Evolutionary conservation across 768 basidiomycete genomes (phyloP).

Genomic region (Hygrocybe punicea): DNA sequence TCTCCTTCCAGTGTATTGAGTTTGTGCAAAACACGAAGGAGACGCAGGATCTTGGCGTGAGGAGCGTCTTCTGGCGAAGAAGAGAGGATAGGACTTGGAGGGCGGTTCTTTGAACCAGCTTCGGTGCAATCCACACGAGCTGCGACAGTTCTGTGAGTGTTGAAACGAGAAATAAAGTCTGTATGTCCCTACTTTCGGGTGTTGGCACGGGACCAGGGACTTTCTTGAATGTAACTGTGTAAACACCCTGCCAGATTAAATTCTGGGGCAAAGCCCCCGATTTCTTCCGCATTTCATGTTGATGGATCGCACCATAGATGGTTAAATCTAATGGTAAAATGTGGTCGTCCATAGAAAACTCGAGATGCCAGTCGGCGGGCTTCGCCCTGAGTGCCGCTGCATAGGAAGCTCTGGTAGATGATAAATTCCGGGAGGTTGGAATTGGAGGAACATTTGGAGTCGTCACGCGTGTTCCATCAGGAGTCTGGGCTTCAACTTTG

Average conservation of each 20-base stretch:
- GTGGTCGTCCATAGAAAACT: conserved; percentile 92
- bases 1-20: conserved; percentile 74
- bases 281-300: conserved; percentile 80
- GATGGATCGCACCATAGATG: conserved; percentile 94
- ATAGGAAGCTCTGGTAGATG: conserved; percentile 63
- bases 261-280: conserved; percentile 58
- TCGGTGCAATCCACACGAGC: conserved; percentile 44
- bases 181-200: conserved; percentile 52
- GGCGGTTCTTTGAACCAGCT: conserved; percentile 48
- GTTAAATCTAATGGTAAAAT: conserved; percentile 82
- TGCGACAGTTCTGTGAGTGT: conserved; percentile 9
- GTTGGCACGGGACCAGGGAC: conserved; percentile 73
- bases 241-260: conserved; percentile 85
- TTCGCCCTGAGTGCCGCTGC: conserved; percentile 91
- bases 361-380: conserved; percentile 94
- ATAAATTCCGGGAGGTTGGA: conserved; percentile 26
- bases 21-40: conserved; percentile 83
- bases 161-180: not conserved
- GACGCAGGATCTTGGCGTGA: conserved; percentile 85
- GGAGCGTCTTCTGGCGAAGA: conserved; percentile 82
- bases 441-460: conserved; percentile 64
- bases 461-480: conserved; percentile 90
- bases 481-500: conserved; percentile 94
- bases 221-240: conserved; percentile 92
- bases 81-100: conserved; percentile 64